Percentiles rank a stretch among this genome's conserved stretches.
These are phyloP conservation scores for Solanum pimpinellifolium DNA, from an alignment of 257 asterid genomes.

Conservation along the genomic window DNA sequence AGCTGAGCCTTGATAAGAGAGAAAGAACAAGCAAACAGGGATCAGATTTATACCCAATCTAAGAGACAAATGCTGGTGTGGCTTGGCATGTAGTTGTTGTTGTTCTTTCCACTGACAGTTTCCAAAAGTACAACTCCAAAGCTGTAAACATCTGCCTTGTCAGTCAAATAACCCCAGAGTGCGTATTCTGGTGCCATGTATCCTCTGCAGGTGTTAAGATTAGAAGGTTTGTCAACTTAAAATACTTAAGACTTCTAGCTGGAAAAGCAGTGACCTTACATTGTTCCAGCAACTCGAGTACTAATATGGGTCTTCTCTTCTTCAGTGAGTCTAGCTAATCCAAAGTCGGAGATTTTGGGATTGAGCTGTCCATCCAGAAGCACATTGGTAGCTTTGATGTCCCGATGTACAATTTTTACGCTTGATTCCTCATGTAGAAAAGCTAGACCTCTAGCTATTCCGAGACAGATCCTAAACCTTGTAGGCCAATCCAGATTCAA, in stretches of 20 bases:
- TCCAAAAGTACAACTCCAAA: constrained; percentile 27
- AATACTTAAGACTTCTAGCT: neutral
- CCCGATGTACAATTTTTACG: constrained; percentile 21
- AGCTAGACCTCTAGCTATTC: constrained; percentile 28
- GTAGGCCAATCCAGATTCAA: constrained; percentile 20
- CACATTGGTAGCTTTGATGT: constrained; percentile 23
- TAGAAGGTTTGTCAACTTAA: neutral
- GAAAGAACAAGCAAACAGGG: neutral
- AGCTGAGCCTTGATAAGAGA: neutral
- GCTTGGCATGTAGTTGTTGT: constrained; percentile 6
- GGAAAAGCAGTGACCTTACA: constrained; percentile 8
- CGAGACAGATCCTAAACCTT: constrained; percentile 19
- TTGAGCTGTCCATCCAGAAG: constrained; percentile 16
- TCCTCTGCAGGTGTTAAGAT: constrained; percentile 13
- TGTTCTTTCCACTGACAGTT: constrained; percentile 20
- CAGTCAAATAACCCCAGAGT: constrained; percentile 21
- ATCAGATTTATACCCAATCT: constrained; percentile 15
- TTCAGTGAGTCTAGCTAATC: constrained; percentile 21
- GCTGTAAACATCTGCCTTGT: constrained; percentile 32
- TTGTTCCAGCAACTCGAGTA: constrained; percentile 30
- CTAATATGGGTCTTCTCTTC: constrained; percentile 22
- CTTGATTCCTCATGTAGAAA: constrained; percentile 28
- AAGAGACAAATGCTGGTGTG: constrained; percentile 5
- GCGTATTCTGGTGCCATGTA: constrained; percentile 40
- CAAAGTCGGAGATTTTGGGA: constrained; percentile 29